Evolutionary conservation across 441 rosid genomes (phyloP), one percentile per base, ranked within the genome.

Genomic region (Cnidoscolus chayamansa): DNA sequence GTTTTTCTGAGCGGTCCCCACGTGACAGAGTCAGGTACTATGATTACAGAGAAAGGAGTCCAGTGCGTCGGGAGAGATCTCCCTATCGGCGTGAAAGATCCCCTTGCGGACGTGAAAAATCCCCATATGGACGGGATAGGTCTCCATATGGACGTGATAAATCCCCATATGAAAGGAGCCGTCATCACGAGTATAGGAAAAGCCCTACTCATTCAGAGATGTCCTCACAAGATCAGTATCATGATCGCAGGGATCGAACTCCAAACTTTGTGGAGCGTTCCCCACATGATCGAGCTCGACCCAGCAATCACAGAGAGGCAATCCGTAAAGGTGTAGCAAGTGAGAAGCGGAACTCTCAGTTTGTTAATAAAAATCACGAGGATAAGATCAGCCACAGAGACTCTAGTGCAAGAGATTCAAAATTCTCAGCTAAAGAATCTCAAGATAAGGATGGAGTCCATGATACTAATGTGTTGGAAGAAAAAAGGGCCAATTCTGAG

Each of bases 121-220:
- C 93, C 19, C 87, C 91, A 1, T 80, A 77, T 78, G 53, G 76
- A 55, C 86, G 74, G 5, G 83, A 86, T 7, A 82, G 49, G 32
- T 83, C 98, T 4, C 94, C 98, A 16, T 83, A 88, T 80, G 80
- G 78, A 51, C 84, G 88, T 10, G 91, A 86, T 37, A 72, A 84
- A 81, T 95, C 99, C 50, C 97, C 99, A 45, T 80, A 84, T 78
- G 95, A 87, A 65, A 82, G 94, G 65, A 82, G 79, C 81, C 89
- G 82, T 37, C 88, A 80, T 75, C 77, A 82, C 79, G 97, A 89
- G 79, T 83, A 86, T 81, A 90, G 97, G 81, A 80, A 87, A 81
- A 96, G 97, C 81, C 99, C 99, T 73, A 72, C 81, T 74, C 83
- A 77, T 85, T 82, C 87, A 64, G 96, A 85, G 76, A 84, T 84